These are phyloP conservation scores for Solanum tacnaense DNA, from an alignment of 257 asterid species.

Conservation along the genomic window DNA sequence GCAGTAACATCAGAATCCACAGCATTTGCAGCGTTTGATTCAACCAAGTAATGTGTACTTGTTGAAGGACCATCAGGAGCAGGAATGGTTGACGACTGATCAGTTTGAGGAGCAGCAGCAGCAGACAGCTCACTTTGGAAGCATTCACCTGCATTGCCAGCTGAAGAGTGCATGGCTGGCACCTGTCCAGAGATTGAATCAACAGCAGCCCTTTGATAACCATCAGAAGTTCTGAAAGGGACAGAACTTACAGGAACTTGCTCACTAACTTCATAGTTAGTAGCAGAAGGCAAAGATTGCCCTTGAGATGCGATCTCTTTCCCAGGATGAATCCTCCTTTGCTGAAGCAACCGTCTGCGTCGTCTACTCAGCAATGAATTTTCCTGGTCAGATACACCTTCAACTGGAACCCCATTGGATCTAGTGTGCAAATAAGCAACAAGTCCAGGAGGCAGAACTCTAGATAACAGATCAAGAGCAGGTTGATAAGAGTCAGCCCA, in stretches of 20 bases:
- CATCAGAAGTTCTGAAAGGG: constrained; percentile 35
- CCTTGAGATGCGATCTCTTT: constrained; percentile 56
- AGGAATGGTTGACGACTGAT: constrained; percentile 28
- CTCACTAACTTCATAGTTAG: constrained; percentile 41
- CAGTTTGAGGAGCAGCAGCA: constrained; percentile 34
- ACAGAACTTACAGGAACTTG: constrained; percentile 33
- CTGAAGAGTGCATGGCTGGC: constrained; percentile 27
- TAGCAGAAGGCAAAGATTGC: constrained; percentile 29
- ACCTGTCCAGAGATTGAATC: constrained; percentile 35
- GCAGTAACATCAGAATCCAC: constrained; percentile 36
- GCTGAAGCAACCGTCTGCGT: constrained; percentile 79
- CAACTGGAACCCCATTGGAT: constrained; percentile 47
- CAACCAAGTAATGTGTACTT: constrained; percentile 27
- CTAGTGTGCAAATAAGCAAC: constrained; percentile 94
- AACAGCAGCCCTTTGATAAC: constrained; percentile 30
- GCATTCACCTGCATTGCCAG: constrained; percentile 32
- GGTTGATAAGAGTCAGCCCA: constrained; percentile 99
- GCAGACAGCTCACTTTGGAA: constrained; percentile 25
- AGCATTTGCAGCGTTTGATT: constrained; percentile 32
- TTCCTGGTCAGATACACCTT: constrained; percentile 56
- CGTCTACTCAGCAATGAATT: constrained; percentile 80
- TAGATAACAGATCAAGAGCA: constrained; percentile 84
- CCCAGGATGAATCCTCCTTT: constrained; percentile 66
- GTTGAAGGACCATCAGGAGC: constrained; percentile 31
- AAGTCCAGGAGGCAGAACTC: constrained; percentile 97